Percentiles rank a stretch among this genome's conserved stretches.
Conservation (phyloP, 2,329 filamentous ascomycete genomes). For the Penicillium sp. region DNA sequence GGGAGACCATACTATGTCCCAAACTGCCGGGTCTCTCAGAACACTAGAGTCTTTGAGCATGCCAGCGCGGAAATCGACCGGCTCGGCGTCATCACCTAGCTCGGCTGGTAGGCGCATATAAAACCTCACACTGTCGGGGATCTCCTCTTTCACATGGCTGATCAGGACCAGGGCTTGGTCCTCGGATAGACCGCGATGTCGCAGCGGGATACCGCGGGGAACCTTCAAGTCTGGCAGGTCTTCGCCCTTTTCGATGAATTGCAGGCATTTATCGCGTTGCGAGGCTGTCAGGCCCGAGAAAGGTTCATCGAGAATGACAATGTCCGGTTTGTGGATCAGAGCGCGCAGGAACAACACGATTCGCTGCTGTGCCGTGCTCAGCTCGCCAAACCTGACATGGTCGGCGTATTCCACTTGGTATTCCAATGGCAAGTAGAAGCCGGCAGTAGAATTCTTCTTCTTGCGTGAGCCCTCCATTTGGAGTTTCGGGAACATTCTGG, state of each 20-base stretch:
- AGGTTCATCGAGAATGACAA: conserved; percentile 84
- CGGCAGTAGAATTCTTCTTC: neutral
- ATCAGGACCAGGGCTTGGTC: conserved; percentile 87
- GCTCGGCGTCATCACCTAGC: conserved; percentile 18
- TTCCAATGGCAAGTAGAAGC: conserved; percentile 18
- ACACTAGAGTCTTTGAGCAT: conserved; percentile 22
- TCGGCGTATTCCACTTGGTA: conserved; percentile 66
- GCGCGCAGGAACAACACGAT: conserved; percentile 82
- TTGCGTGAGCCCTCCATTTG: neutral
- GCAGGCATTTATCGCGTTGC: conserved; percentile 81
- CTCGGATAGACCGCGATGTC: conserved; percentile 59
- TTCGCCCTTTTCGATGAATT: conserved; percentile 72
- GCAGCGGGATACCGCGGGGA: conserved; percentile 6
- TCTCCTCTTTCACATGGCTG: conserved; percentile 86
- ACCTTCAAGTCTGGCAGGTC: conserved; percentile 24
- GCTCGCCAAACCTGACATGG: conserved; percentile 71
- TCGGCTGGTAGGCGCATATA: conserved; percentile 76
- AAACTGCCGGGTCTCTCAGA: conserved; percentile 26
- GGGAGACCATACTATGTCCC: conserved; percentile 34
- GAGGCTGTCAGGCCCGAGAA: conserved; percentile 82
- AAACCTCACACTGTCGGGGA: conserved; percentile 77
- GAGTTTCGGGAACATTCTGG: conserved; percentile 25
- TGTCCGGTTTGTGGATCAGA: conserved; percentile 75
- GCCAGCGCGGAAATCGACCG: conserved; percentile 36
- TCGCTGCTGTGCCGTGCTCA: conserved; percentile 61